These are phyloP conservation scores for Tillandsia fasciculata DNA, from an alignment of 176 grass and related monocot genomes.

Conservation along the genomic window DNA sequence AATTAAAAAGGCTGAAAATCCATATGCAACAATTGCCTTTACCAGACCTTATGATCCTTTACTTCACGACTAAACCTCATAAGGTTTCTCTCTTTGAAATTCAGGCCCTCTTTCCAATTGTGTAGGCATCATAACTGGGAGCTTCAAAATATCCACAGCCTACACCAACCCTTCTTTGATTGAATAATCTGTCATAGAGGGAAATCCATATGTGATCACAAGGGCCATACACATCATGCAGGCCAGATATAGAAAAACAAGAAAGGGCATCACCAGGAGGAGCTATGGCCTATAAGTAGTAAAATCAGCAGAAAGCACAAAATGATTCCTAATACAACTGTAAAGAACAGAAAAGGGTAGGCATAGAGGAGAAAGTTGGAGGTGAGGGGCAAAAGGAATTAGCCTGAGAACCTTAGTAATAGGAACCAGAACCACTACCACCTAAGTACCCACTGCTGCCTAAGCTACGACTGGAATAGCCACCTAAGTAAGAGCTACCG, in stretches of 20 bases:
- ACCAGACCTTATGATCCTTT: not conserved
- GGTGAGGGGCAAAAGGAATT: not conserved
- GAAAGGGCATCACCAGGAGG: conserved; percentile 21
- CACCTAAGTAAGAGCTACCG: conserved; percentile 61
- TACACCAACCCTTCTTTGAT: conserved; percentile 50
- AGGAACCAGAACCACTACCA: conserved; percentile 53
- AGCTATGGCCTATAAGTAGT: conserved; percentile 7
- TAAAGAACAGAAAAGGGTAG: conserved; percentile 6
- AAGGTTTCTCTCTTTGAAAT: conserved; percentile 3
- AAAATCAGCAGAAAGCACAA: not conserved
- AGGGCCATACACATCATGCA: conserved; percentile 19
- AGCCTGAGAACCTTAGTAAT: conserved; percentile 58
- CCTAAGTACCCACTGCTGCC: conserved; percentile 50
- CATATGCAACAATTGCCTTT: not conserved
- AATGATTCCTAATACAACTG: not conserved
- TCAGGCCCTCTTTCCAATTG: conserved; percentile 34
- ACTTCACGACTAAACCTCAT: conserved; percentile 4
- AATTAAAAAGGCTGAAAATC: conserved; percentile 13
- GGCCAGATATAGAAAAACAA: conserved; percentile 28
- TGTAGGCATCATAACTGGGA: conserved; percentile 42
- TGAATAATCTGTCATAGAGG: conserved; percentile 61
- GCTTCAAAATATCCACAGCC: conserved; percentile 57
- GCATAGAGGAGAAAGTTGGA: not conserved
- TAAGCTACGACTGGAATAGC: conserved; percentile 45
- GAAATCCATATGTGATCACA: conserved; percentile 57